Conservation (phyloP, 805 yeast species). For the Alloascoidea africana region DNA sequence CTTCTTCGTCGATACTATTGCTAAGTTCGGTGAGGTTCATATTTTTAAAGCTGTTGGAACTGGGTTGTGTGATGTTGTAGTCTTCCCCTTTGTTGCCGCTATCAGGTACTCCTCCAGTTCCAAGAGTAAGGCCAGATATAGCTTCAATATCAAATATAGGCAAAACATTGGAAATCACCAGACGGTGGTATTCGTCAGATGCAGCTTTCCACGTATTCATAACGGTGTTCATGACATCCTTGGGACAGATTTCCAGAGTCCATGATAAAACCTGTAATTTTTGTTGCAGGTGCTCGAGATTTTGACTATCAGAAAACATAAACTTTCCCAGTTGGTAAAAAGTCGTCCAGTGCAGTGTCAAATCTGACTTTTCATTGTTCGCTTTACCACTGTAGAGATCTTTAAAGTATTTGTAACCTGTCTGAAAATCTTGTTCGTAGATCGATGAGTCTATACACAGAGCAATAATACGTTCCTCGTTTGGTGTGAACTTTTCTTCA, state of each 20-base stretch:
- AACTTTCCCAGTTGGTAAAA: slow-evolving; percentile 1
- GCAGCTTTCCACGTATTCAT: not conserved
- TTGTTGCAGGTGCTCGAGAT: not conserved
- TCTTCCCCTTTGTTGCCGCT: no score
- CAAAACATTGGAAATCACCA: not conserved
- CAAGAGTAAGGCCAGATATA: no score
- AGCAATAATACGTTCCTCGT: not conserved
- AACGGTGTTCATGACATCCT: not conserved
- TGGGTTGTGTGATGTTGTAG: no score
- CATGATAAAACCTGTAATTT: slow-evolving; percentile 1
- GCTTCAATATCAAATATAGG: no score
- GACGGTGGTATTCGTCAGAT: not conserved
- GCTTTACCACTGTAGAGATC: not conserved
- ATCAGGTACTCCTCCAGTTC: no score
- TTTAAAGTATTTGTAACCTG: slow-evolving; percentile 1
- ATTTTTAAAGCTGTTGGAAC: no score
- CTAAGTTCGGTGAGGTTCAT: no score
- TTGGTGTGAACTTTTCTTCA: not conserved
- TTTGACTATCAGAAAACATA: not conserved
- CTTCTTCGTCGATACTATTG: no score
- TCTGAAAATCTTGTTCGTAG: not conserved
- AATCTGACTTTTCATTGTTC: not conserved
- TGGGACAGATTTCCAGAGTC: not conserved
- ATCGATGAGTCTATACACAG: not conserved
- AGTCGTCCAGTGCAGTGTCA: not conserved